Base-by-base conservation (phyloP, 805 yeast species). In the Ogataea ramenticola region DNA sequence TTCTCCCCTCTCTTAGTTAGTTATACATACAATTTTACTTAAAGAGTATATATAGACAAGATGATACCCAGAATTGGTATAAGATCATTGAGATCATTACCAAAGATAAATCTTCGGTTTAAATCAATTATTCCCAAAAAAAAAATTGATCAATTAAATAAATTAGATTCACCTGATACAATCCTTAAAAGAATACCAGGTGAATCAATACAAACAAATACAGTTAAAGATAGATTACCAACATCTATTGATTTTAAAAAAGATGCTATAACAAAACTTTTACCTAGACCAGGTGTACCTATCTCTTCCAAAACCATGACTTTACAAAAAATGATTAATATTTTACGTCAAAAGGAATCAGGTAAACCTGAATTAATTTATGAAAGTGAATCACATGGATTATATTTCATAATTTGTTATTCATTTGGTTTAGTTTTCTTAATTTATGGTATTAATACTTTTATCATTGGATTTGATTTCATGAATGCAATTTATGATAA, bases 271-370 rank as follows among this genome's bases (percentile, higher is more conserved):
- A 85, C 89, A 1, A 75, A 87, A 0, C 67, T 85, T 32, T 65
- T 85, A 32, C 93, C 93, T 11, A 71, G 82, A 44, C 86, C 89
- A 0, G 86, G 84, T 14, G 86, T 84, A 11, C 96, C 96, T 10
- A 74, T 79, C 31, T 85, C 86, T 2, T 77, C 83, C 1, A 71
- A 73, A 32, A 53, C 61, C 24, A 62, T 75, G 55, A 68, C 79
- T 4, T 74, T 87, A 50, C 65, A 77, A 7, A 82, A 82, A 57
- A 79, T 87, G 64, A 66, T 82, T 52, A 72, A 73, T 45, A 71
- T 75, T 11, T 64, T 86, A 47, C 67, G 72, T 27, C 5, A 17
- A 14, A 39, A 52, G 6, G 64, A 66, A 34, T 77, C 80, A 51
- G 64, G 62, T 12, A 71, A 74, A 40, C 91, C 91, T 1, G 95